Base-by-base conservation (phyloP, 805 yeast species). In the Suhomyces emberorum region DNA sequence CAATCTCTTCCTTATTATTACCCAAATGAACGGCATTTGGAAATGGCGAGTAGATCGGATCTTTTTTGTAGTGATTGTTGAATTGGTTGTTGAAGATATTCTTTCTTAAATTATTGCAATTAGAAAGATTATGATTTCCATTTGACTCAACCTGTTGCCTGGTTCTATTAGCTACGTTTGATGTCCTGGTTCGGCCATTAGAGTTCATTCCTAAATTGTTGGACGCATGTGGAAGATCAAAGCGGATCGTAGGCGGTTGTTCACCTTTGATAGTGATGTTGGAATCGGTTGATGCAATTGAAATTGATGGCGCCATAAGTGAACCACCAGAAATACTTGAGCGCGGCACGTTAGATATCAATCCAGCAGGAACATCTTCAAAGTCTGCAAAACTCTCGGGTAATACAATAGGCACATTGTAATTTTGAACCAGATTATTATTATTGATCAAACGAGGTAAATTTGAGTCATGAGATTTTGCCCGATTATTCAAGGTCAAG, bases 51-150 rank as follows among this genome's bases (percentile, higher is more conserved):
- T 49, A 44, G 5, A 53, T 46, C n/a, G 65, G 69, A 52, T 82
- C 69, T 37, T 69, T 72, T 32, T 61, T 61, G 48, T 72, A 72
- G 43, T 74, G 79, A 41, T 73, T 74, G 27, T 62, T 65, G 54
- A 55, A 70, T 28, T 52, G 56, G 42, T 50, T 45, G 34, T 58
- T 44, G 20, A 40, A 42, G 27, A 42, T 35, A 14, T 41, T 49
- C 11, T 49, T 46, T 8, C 42, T 26, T 14, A 37, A 15, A 15
- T 5, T 15, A n/a, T n/a, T n/a, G n/a, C n/a, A n/a, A n/a, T n/a
- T n/a, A 15, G 29, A 32, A 3, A 11, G 11, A 4, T 35, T 24
- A 16, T 38, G 35, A 7, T 24, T 43, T 6, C 15, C 14, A 9
- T 25, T 25, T 10, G 34, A 20, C 3, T 14, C 3, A 6, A 28